phyloP scores from a whole-genome alignment of 108 stramenopile species.

The Discostella stelligeroides region DNA sequence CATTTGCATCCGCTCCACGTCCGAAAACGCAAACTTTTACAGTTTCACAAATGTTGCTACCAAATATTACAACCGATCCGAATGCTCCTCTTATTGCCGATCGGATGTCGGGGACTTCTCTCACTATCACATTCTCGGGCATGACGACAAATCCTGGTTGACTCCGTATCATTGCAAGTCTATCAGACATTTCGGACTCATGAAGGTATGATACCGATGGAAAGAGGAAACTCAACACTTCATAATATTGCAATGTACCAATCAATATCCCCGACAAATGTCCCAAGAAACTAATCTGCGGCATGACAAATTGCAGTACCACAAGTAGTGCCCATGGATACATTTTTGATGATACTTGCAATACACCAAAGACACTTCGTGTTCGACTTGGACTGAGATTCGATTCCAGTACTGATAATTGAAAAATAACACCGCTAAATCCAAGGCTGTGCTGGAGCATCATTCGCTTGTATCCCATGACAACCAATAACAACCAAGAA shows the following conservation, averaged over 20 bases:
- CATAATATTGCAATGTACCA: slow-evolving; percentile 66
- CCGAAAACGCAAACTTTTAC: slow-evolving; percentile 59
- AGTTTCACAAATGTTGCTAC: slow-evolving; percentile 51
- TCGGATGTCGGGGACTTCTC: slow-evolving; percentile 11
- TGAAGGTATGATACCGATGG: slow-evolving; percentile 45
- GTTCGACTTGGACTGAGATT: slow-evolving; percentile 47
- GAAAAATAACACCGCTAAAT: slow-evolving; percentile 86
- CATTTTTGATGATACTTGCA: slow-evolving; percentile 63
- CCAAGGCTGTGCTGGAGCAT: slow-evolving; percentile 77
- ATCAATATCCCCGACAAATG: slow-evolving; percentile 78
- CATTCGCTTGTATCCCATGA: slow-evolving; percentile 53
- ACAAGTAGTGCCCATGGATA: slow-evolving; percentile 85
- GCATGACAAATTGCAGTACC: slow-evolving; percentile 78
- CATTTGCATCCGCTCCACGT: slow-evolving; percentile 42
- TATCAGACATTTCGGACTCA: slow-evolving; percentile 35
- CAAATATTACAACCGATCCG: slow-evolving; percentile 25
- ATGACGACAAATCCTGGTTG: slow-evolving; percentile 29
- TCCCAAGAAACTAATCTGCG: slow-evolving; percentile 73
- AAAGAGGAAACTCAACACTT: slow-evolving; percentile 46
- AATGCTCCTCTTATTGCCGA: slow-evolving; percentile 9
- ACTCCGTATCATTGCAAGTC: slow-evolving; percentile 7
- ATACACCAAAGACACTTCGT: slow-evolving; percentile 72
- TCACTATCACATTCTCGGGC: slow-evolving; percentile 23
- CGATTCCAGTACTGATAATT: slow-evolving; percentile 78
- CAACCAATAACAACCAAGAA: slow-evolving; percentile 44